Percentiles rank a stretch among this genome's conserved stretches.
Conservation (phyloP, 2,329 filamentous ascomycete species). For the Golovinomyces cichoracearum region DNA sequence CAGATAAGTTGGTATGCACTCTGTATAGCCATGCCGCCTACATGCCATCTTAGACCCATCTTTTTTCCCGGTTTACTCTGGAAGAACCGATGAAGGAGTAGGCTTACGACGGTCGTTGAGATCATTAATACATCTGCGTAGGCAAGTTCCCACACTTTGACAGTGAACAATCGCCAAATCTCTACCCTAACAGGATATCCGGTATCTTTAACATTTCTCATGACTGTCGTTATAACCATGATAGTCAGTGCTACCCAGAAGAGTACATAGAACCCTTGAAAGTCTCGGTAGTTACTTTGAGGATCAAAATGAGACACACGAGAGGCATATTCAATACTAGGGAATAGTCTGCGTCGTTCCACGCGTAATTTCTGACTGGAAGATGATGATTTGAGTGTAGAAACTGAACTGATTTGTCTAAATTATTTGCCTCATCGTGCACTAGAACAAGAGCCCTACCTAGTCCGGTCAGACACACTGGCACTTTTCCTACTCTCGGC, state of each 20-base stretch:
- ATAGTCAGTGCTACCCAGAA: slow-evolving; percentile 96
- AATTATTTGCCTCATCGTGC: too few species aligned
- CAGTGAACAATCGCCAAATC: slow-evolving; percentile 69
- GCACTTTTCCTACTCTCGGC: too few species aligned
- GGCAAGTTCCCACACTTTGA: slow-evolving; percentile 69
- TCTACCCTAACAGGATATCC: slow-evolving; percentile 61
- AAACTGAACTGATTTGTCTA: too few species aligned
- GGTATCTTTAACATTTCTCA: slow-evolving; percentile 83
- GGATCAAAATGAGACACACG: slow-evolving; percentile 92
- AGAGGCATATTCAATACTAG: slow-evolving; percentile 70
- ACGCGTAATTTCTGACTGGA: slow-evolving; percentile 63
- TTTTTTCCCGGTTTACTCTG: slow-evolving; percentile 25
- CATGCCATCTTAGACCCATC: slow-evolving; percentile 41
- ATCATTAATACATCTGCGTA: slow-evolving; percentile 73
- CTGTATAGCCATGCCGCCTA: slow-evolving; percentile 56
- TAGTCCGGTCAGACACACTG: too few species aligned
- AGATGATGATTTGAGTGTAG: too few species aligned
- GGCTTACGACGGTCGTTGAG: slow-evolving; percentile 38
- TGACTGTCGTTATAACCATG: slow-evolving; percentile 84
- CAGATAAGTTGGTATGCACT: slow-evolving; percentile 56
- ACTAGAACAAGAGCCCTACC: too few species aligned
- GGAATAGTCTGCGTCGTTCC: slow-evolving; percentile 63
- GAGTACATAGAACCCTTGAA: slow-evolving; percentile 88
- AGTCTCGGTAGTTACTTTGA: slow-evolving; percentile 72
- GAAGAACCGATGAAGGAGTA: slow-evolving; percentile 48